phyloP scores from a whole-genome alignment of 192 early-diverging fungal species.

The Obelidium mucronatum region DNA sequence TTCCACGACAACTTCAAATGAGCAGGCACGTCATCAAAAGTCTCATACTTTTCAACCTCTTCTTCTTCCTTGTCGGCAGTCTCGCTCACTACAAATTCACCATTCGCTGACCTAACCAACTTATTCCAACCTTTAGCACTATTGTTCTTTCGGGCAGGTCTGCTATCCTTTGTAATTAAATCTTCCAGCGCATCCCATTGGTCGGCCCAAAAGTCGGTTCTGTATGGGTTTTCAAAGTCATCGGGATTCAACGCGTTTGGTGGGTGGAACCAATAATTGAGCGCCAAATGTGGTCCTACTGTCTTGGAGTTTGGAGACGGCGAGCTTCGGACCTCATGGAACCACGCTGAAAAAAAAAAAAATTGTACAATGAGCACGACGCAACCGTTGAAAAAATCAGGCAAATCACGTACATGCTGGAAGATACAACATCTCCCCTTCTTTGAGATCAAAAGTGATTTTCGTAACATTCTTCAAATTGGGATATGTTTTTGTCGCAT shows the following conservation, averaged over 20 bases:
- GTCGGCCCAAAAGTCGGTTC: slow-evolving; percentile 36
- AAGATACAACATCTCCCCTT: slow-evolving; percentile 45
- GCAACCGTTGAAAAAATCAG: slow-evolving; percentile 15
- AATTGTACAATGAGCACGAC: slow-evolving; percentile 25
- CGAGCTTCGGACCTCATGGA: slow-evolving; percentile 40
- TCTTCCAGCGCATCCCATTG: slow-evolving; percentile 1
- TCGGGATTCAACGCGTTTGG: slow-evolving; percentile 16
- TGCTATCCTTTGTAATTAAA: background rate
- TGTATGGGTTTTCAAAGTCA: slow-evolving; percentile 34
- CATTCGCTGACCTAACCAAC: background rate
- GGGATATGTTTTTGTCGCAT: slow-evolving; percentile 6
- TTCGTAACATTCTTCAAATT: slow-evolving; percentile 19
- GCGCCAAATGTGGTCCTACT: slow-evolving; percentile 37
- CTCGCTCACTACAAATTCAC: background rate
- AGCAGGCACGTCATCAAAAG: slow-evolving; percentile 7
- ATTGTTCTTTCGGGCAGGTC: background rate
- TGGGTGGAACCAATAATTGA: slow-evolving; percentile 50
- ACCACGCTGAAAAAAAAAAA: slow-evolving; percentile 37
- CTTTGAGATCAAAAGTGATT: slow-evolving; percentile 38
- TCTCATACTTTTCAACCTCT: background rate
- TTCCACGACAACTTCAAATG: slow-evolving; percentile 19
- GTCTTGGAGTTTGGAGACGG: background rate
- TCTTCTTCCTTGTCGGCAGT: background rate
- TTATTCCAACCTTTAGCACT: slow-evolving; percentile 18
- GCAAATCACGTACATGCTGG: slow-evolving; percentile 39